Conservation (phyloP, 1,139 yeast species). For the Kurtzmaniella natalensis region DNA sequence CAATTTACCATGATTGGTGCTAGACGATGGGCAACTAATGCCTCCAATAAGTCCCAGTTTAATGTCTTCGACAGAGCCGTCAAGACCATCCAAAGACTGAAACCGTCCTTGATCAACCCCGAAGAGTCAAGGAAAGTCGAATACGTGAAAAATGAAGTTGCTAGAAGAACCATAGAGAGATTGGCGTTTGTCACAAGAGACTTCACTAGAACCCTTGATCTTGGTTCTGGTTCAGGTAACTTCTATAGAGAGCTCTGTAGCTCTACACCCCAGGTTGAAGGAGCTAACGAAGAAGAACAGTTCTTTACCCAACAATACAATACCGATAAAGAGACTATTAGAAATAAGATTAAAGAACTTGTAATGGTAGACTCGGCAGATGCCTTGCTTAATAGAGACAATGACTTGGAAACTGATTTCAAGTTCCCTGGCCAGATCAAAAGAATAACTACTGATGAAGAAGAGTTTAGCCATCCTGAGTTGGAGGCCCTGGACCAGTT, state of each 20-base stretch:
- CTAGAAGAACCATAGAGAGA: conserved; percentile 68
- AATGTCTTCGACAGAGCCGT: conserved; percentile 66
- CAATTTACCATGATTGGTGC: too few species aligned
- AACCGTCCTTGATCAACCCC: conserved; percentile 43
- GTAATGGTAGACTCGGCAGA: conserved; percentile 67
- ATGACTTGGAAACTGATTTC: conserved; percentile 26
- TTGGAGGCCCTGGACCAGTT: conserved; percentile 41
- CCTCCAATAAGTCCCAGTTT: too few species aligned
- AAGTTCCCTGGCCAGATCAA: conserved; percentile 39
- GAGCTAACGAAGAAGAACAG: conserved; percentile 24
- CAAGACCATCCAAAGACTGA: conserved; percentile 56
- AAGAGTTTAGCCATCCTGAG: conserved; percentile 40
- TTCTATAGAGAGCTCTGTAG: conserved; percentile 36
- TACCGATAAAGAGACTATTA: conserved; percentile 49
- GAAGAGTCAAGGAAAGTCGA: conserved; percentile 58
- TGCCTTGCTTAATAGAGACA: conserved; percentile 50
- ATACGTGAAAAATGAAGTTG: conserved; percentile 72
- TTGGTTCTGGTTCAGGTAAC: conserved; percentile 72
- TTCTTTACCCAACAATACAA: conserved; percentile 36
- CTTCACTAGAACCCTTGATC: conserved; percentile 58
- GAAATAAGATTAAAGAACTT: conserved; percentile 50
- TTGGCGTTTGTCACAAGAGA: conserved; percentile 68
- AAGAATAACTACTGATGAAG: conserved; percentile 66
- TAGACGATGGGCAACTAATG: too few species aligned
- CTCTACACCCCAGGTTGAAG: conserved; percentile 22